Evolutionary conservation across 83 land plant species (phyloP).

Genomic region (Larix sibirica): DNA sequence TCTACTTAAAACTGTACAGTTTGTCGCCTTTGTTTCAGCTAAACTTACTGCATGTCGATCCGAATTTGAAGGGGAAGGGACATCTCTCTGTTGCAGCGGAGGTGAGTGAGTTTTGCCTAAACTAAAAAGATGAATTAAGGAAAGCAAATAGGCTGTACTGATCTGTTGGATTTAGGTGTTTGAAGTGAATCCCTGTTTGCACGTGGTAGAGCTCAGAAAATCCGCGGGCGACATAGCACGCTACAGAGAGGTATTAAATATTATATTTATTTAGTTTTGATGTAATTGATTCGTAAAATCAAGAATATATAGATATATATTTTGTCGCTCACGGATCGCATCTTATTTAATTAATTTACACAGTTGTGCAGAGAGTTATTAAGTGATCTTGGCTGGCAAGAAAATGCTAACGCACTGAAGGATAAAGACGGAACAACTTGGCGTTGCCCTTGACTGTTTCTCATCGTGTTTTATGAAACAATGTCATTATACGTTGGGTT

Average conservation of each 20-base stretch:
- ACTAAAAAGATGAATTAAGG: background rate
- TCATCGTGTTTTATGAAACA: no score
- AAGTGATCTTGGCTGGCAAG: no score
- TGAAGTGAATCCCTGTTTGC: slow-evolving; percentile 63
- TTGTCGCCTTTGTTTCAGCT: slow-evolving; percentile 17
- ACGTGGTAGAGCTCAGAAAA: slow-evolving; percentile 74
- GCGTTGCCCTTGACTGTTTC: no score
- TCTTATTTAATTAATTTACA: no score
- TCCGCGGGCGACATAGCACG: slow-evolving; percentile 50
- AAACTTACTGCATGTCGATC: slow-evolving; percentile 33
- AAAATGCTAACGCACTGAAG: no score
- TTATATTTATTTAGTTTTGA: slow-evolving; percentile 11
- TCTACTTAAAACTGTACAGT: background rate
- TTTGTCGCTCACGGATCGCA: no score
- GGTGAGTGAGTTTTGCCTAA: slow-evolving; percentile 17
- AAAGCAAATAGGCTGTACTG: no score
- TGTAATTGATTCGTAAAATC: no score
- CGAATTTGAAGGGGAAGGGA: slow-evolving; percentile 23
- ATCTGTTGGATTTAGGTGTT: slow-evolving; percentile 40
- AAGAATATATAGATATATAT: no score
- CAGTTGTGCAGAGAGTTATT: no score
- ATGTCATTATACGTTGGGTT: no score
- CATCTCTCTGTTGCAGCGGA: slow-evolving; percentile 47
- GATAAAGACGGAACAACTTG: no score
- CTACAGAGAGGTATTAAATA: slow-evolving; percentile 61